phyloP scores from a whole-genome alignment of 306 rosid genomes.

The Astragalus membranaceus region DNA sequence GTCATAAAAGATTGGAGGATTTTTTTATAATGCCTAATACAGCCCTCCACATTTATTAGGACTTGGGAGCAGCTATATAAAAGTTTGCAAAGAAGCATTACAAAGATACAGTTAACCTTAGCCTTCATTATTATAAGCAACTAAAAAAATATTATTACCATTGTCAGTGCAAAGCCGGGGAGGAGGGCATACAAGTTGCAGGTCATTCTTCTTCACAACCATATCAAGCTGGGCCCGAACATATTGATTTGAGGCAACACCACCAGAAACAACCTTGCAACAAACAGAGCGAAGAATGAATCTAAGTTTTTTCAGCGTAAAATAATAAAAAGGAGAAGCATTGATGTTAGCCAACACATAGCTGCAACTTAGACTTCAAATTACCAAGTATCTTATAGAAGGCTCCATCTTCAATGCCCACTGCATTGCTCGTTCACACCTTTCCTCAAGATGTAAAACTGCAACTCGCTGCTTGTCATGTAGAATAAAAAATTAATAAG shows the following conservation, averaged over 20 bases:
- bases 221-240: constrained; percentile 70
- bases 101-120: not conserved
- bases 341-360: not conserved
- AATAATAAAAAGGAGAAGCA: constrained; percentile 9
- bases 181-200: constrained; percentile 88
- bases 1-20: not conserved
- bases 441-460: constrained; percentile 90
- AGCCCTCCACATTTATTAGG: not conserved
- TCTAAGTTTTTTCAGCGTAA: not conserved
- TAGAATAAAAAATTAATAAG: not conserved
- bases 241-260: constrained; percentile 89
- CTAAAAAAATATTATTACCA: constrained; percentile 43
- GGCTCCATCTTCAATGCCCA: constrained; percentile 97
- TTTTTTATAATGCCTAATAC: not conserved
- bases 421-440: constrained; percentile 82
- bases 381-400: constrained; percentile 70
- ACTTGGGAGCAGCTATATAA: not conserved
- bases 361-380: constrained; percentile 18
- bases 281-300: constrained; percentile 15
- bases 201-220: constrained; percentile 57
- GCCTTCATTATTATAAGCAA: constrained; percentile 14
- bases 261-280: constrained; percentile 90
- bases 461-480: constrained; percentile 62
- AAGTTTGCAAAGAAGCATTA: constrained; percentile 6
- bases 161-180: constrained; percentile 94